Base-by-base conservation (phyloP, 2,329 filamentous ascomycete genomes). In the Penicillium freii region DNA sequence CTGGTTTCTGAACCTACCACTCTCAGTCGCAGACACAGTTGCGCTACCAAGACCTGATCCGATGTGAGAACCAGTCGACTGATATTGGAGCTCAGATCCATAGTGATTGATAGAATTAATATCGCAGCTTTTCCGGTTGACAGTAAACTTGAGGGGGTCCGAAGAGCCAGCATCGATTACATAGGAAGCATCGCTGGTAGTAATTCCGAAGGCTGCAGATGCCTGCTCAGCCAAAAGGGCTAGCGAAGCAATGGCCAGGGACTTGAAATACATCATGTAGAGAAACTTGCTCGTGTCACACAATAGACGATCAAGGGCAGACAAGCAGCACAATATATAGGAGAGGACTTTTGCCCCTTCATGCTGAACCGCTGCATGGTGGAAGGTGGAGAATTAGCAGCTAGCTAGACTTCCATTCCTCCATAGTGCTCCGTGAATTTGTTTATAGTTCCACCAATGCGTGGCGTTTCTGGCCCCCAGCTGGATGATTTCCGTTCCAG, bases 101-200 rank as follows among this genome's bases (percentile, higher is more conserved):
- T 82, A 81, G 67, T 80, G 87, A 53, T 80, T 79, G 69, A 88
- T 83, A 0, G 84, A 87, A 15, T 80, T 86, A 69, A 88, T 84
- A 63, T 87, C 86, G 62, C 85, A 87, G 68, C 75, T 86, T 17
- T 75, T 76, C 46, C 78, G 75, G 62, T 74, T 80, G 49, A 85
- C 78, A 3, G 78, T 79, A 61, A 84, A 80, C 38, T 80, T 70
- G 51, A 85, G 72, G 3, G 80, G 56, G 60, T 84, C 82, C 33
- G 74, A 56, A 11, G 77, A 80, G 40, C 77, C 80, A 49, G 80
- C 76, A 66, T 83, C 79, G 55, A 82, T 71, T 50, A 80, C 69
- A 57, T 78, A 81, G 60, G 66, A 58, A 36, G 34, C 36, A 21
- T 46, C 48, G 44, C 52, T 64, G 9, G 65, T 62, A 3, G 67